Base-by-base conservation (phyloP, 2,329 filamentous ascomycete genomes). In the Basipetospora chlamydospora region DNA sequence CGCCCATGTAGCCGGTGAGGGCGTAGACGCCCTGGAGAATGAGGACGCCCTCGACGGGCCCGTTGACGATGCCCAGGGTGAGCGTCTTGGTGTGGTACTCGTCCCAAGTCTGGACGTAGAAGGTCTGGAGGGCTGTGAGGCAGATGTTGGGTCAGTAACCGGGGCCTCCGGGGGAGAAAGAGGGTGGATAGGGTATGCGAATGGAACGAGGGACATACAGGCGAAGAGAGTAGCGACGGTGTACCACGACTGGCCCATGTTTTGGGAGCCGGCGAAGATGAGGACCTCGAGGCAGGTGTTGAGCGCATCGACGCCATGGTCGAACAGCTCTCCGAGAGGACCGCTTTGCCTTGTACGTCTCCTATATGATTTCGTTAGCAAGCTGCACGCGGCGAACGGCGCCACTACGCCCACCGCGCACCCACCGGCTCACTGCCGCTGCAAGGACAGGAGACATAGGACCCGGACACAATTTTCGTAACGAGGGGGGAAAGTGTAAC, bases 101-200 rank as follows among this genome's bases (percentile, higher is more conserved):
- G 53, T 98, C 90, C 90, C 90, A 98, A 23, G 90, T 96, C 57
- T 96, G 90, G 28, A 96, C 80, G 57, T 96, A 96, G 59, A 98
- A 98, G n/a, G 90, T 95, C 49, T 92, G 66, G 41, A 88, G 74
- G 6, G 82, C 80, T 85, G 42, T 33, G n/a, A 12, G 16, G 16
- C 7, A 7, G 20, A 6, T 35, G 29, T 45, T 39, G 45, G 44
- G 16, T 23, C n/a, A n/a, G n/a, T n/a, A n/a, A n/a, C n/a, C n/a
- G n/a, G n/a, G n/a, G n/a, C n/a, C n/a, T n/a, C n/a, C n/a, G n/a
- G n/a, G n/a, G n/a, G n/a, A n/a, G 22, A 23, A 23, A 23, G 22
- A 23, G 22, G 22, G 22, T 6, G 22, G 22, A 23, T 23, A 26
- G 15, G 11, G 5, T 7, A 25, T 11, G 11, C 22, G 6, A 23